Conservation (phyloP, 2,329 filamentous ascomycete species). For the Verticillium longisporum region DNA sequence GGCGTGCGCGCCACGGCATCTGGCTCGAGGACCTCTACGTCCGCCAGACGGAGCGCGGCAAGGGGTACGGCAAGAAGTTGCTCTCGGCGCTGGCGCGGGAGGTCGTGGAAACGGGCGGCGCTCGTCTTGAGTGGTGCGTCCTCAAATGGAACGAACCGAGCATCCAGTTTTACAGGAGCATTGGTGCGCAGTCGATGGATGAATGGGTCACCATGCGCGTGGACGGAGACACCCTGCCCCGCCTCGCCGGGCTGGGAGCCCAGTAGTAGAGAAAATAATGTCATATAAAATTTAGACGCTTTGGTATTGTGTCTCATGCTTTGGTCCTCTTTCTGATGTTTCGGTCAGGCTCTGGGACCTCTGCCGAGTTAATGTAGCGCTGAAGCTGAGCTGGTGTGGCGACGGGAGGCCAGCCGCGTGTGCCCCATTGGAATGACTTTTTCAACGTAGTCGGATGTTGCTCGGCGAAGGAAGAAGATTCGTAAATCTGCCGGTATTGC, state of each 20-base stretch:
- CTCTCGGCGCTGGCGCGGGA: constrained; percentile 74
- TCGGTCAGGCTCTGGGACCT: not conserved
- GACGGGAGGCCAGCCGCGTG: not conserved
- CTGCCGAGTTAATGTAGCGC: not conserved
- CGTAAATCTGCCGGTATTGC: constrained; percentile 39
- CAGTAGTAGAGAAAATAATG: not conserved
- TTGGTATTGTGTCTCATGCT: not conserved
- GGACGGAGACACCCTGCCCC: constrained; percentile 57
- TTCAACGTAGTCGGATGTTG: constrained; percentile 20
- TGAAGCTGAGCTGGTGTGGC: not conserved
- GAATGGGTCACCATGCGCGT: constrained; percentile 74
- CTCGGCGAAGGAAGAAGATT: constrained; percentile 34
- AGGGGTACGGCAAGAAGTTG: constrained; percentile 73
- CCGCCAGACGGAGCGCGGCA: constrained; percentile 58
- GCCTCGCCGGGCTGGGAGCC: constrained; percentile 41
- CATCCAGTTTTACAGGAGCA: constrained; percentile 75
- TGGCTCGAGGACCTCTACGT: constrained; percentile 95
- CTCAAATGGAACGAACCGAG: constrained; percentile 90
- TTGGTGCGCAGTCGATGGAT: constrained; percentile 59
- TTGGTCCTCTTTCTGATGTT: not conserved
- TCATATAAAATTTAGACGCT: not conserved
- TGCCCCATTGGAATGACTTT: constrained; percentile 41
- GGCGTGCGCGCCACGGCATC: constrained; percentile 80
- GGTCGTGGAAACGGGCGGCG: constrained; percentile 64
- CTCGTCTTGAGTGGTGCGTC: constrained; percentile 82